phyloP scores from a whole-genome alignment of 108 stramenopile genomes.

The Nitzschia inconspicua region DNA sequence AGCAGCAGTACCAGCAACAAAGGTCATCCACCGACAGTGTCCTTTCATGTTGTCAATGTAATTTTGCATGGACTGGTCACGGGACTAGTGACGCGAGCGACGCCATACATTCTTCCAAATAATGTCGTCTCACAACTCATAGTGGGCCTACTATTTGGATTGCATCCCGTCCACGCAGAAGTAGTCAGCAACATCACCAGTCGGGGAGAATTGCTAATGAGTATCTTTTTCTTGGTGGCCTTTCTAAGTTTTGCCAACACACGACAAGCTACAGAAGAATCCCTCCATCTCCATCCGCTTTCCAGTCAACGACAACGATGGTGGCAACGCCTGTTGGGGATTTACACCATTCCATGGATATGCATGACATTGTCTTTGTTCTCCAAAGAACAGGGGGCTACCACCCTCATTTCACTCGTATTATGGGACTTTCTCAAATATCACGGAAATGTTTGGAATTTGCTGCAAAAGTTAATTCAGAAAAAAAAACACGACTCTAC shows the following conservation, averaged over 20 bases:
- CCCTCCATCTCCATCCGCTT: not conserved
- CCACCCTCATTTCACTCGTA: constrained; percentile 43
- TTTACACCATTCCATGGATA: constrained; percentile 47
- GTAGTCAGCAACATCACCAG: constrained; percentile 60
- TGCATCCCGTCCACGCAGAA: constrained; percentile 60
- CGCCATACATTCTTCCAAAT: constrained; percentile 25
- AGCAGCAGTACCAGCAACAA: not conserved
- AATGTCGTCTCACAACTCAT: constrained; percentile 26
- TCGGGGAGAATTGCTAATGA: constrained; percentile 57
- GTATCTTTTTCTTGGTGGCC: constrained; percentile 36
- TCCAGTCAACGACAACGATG: not conserved
- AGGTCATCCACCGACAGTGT: constrained; percentile 18
- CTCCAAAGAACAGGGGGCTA: constrained; percentile 55
- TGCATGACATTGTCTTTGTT: constrained; percentile 48
- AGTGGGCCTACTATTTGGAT: constrained; percentile 41
- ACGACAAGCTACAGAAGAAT: not conserved
- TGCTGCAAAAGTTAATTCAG: constrained; percentile 9
- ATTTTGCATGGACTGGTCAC: constrained; percentile 46
- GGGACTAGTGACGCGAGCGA: constrained; percentile 37
- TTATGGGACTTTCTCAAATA: constrained; percentile 43
- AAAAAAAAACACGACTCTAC: not conserved
- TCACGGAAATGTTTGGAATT: constrained; percentile 26
- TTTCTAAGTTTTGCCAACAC: constrained; percentile 40
- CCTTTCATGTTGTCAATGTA: constrained; percentile 45
- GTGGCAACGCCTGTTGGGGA: constrained; percentile 11